Base-by-base conservation (phyloP, 169 alveolate species). In the Miamiensis avidus region DNA sequence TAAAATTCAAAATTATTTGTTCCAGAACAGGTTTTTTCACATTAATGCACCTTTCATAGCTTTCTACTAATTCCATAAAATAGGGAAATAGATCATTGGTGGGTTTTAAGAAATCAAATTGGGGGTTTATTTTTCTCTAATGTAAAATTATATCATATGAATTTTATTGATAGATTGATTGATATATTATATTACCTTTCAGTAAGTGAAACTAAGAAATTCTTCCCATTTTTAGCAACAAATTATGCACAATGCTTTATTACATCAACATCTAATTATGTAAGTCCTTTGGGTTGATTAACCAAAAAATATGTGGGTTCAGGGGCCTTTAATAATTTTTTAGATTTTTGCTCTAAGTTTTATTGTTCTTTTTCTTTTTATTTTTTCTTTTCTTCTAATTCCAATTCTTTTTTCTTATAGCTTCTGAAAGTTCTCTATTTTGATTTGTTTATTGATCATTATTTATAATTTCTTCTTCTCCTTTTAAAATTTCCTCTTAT, bases 81-180 rank as follows among this genome's bases (percentile, higher is more conserved):
- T 89, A 95, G 34, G 92, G 88, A 81, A 95, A 95, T 64, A 95
- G 84, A 64, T 91, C 90, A 85, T 93, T 96, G 74, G 95, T 93
- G 1, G 96, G 98, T 82, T 95, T 95, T 84, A 95, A 77, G 79
- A 95, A 95, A 82, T 93, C 96, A 86, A 92, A 95, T 83, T 95
- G 81, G 26, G 96, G 95, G 87, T 95, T 95, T 49, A 49, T 49
- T 49, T 49, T 20, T 20, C 20, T 49, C 20, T 49, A 49, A 49
- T 29, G 30, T 76, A 11, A 49, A 11, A 20, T 11, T 49, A 49
- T 49, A 49, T 49, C 20, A 11, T 49, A 49, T 49, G 4, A 11
- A 49, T 11, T 49, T 11, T 49, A 11, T 49, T 49, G 4, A 49
- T 49, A 49, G n/a, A n/a, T n/a, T 49, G 4, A 11, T 11, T 49